A percentile compares a stretch with the other conserved stretches of the same genome.
These are phyloP conservation scores for Yamadazyma diddensiae DNA, from an alignment of 1,139 yeast genomes.

Conservation along the genomic window DNA sequence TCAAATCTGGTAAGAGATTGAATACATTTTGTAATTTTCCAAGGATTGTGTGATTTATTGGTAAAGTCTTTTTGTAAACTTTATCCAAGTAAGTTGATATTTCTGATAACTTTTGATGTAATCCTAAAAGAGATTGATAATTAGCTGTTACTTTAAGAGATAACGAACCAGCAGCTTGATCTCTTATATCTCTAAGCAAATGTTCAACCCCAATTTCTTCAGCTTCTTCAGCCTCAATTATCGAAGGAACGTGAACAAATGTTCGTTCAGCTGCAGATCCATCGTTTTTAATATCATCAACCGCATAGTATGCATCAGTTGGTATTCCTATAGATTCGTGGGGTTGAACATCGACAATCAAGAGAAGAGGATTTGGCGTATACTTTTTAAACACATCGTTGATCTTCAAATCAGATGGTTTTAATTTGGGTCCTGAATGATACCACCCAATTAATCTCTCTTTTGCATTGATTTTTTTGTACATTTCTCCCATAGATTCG, in stretches of 20 bases:
- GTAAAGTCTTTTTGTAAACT: constrained; percentile 68
- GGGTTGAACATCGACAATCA: constrained; percentile 91
- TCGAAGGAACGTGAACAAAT: constrained; percentile 88
- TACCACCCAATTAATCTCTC: constrained; percentile 98
- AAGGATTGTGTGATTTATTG: constrained; percentile 84
- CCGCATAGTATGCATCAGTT: constrained; percentile 91
- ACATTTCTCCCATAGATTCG: constrained; percentile 97
- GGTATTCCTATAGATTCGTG: constrained; percentile 75
- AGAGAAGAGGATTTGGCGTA: constrained; percentile 75
- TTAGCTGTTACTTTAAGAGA: constrained; percentile 86
- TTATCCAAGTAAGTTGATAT: constrained; percentile 78
- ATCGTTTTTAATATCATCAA: constrained; percentile 94
- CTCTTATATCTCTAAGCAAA: constrained; percentile 86
- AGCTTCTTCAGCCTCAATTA: constrained; percentile 96
- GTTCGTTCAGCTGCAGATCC: constrained; percentile 95
- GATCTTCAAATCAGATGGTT: constrained; percentile 83
- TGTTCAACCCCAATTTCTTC: constrained; percentile 99
- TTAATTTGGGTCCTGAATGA: constrained; percentile 93
- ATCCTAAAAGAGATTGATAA: constrained; percentile 81
- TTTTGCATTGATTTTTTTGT: constrained; percentile 93
- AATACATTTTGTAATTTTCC: constrained; percentile 95
- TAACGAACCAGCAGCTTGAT: constrained; percentile 93
- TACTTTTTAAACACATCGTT: constrained; percentile 86
- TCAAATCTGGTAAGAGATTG: constrained; percentile 84
- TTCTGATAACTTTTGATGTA: constrained; percentile 75